Evolutionary conservation across 306 rosid species (phyloP).

Genomic region (Delonix regia): DNA sequence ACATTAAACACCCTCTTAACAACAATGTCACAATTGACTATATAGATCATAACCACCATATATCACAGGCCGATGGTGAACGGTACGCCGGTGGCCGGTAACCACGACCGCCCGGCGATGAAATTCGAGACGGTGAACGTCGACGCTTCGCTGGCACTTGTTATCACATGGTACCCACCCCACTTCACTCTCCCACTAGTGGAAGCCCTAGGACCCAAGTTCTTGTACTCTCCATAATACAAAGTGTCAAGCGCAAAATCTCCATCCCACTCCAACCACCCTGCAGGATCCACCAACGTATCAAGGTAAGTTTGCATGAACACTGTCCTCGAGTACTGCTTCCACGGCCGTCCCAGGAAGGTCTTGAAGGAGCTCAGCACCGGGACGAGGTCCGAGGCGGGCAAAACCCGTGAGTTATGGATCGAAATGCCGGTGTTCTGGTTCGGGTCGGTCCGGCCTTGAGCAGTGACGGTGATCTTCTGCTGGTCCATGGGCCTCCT

Average conservation of each 20-base stretch:
- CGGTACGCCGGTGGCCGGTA: constrained; percentile 54
- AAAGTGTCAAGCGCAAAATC: constrained; percentile 53
- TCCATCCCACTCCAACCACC: constrained; percentile 66
- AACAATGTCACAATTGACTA: neutral
- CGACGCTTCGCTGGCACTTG: constrained; percentile 40
- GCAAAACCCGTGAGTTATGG: constrained; percentile 51
- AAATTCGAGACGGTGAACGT: constrained; percentile 46
- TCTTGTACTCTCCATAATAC: constrained; percentile 63
- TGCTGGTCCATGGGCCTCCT: constrained; percentile 50
- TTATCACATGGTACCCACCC: constrained; percentile 55
- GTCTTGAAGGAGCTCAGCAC: constrained; percentile 41
- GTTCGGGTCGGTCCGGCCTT: constrained; percentile 56
- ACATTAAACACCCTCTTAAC: neutral
- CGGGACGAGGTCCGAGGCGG: constrained; percentile 39
- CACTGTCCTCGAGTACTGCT: constrained; percentile 53
- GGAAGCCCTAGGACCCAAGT: constrained; percentile 51
- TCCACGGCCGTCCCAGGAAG: constrained; percentile 63
- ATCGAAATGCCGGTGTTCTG: constrained; percentile 59
- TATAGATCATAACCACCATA: neutral
- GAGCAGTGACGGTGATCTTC: constrained; percentile 52
- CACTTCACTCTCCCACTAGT: constrained; percentile 53
- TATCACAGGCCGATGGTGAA: constrained; percentile 44
- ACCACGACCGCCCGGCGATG: constrained; percentile 57
- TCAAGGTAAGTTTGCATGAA: constrained; percentile 43
- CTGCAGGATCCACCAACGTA: constrained; percentile 49